A percentile compares a stretch with the other conserved stretches of the same genome.
Conservation (phyloP, 352 stramenopile genomes). For the Phytophthora pisi region DNA sequence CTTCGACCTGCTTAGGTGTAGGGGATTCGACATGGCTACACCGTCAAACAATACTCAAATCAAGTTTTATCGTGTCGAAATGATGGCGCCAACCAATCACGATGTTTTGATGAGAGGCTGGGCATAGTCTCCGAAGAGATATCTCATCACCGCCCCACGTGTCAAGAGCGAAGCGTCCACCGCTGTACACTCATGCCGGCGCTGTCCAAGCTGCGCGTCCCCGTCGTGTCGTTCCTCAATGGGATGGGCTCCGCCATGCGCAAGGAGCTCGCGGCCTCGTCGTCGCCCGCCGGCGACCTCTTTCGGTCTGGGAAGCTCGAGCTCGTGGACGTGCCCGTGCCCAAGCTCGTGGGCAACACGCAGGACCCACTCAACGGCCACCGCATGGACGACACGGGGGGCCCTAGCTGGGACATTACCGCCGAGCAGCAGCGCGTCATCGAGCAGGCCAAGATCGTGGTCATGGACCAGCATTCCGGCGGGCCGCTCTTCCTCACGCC, state of each 20-base stretch:
- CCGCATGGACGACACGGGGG: constrained; percentile 24
- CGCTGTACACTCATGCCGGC: neutral
- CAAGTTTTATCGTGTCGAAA: constrained; percentile 3
- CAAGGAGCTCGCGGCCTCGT: constrained; percentile 29
- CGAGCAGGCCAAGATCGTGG: constrained; percentile 36
- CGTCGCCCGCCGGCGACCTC: constrained; percentile 29
- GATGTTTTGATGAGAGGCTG: constrained; percentile 17
- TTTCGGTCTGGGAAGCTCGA: constrained; percentile 37
- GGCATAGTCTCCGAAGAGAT: constrained; percentile 12
- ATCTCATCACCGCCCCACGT: constrained; percentile 12
- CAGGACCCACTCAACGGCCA: constrained; percentile 41
- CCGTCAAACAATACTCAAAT: constrained; percentile 8
- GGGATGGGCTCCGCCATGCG: constrained; percentile 40
- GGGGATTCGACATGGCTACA: constrained; percentile 12
- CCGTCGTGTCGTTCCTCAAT: constrained; percentile 42
- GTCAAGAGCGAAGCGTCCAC: constrained; percentile 9
- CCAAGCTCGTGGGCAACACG: constrained; percentile 38
- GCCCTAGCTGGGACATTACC: constrained; percentile 36
- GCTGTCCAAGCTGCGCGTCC: constrained; percentile 26
- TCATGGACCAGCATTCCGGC: constrained; percentile 50
- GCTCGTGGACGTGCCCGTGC: constrained; percentile 38
- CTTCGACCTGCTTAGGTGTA: neutral
- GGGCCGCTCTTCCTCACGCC: constrained; percentile 47
- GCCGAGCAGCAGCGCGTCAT: constrained; percentile 35
- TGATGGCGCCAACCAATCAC: constrained; percentile 8